phyloP scores from a whole-genome alignment of 169 alveolate genomes.

The Cryptosporidium ubiquitum region DNA sequence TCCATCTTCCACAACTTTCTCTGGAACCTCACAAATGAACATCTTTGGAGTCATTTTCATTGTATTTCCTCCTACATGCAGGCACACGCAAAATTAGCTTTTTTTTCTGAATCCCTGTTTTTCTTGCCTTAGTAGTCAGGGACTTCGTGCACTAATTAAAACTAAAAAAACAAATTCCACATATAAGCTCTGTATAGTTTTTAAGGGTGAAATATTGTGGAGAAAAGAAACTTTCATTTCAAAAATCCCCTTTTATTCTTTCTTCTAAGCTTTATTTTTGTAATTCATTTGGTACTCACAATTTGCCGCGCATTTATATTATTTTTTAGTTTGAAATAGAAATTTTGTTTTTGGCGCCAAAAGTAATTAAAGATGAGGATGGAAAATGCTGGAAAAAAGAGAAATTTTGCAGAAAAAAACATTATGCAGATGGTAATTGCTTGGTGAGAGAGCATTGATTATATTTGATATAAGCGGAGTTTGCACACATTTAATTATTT shows the following conservation, averaged over 20 bases:
- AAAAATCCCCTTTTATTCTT: no score
- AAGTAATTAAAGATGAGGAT: neutral
- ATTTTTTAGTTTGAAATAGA: neutral
- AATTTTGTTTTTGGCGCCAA: conserved; percentile 10
- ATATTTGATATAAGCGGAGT: neutral
- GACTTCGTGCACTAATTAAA: no score
- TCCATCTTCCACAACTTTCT: conserved; percentile 15
- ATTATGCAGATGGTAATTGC: neutral
- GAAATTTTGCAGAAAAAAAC: neutral
- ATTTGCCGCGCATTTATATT: neutral
- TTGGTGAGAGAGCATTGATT: neutral
- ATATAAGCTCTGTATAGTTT: neutral
- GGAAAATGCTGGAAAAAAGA: neutral
- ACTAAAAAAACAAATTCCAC: neutral
- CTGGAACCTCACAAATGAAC: conserved; percentile 53
- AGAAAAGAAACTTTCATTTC: neutral
- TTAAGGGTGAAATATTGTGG: neutral
- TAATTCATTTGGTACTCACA: neutral
- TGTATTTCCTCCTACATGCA: neutral
- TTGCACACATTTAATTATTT: neutral
- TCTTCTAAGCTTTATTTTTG: no score
- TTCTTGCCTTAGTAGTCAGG: no score
- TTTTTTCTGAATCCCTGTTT: neutral
- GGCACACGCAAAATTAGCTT: neutral
- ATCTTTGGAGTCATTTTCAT: conserved; percentile 57